Conservation (phyloP, 2,329 filamentous ascomycete genomes). For the Colletotrichum euphorbiae region DNA sequence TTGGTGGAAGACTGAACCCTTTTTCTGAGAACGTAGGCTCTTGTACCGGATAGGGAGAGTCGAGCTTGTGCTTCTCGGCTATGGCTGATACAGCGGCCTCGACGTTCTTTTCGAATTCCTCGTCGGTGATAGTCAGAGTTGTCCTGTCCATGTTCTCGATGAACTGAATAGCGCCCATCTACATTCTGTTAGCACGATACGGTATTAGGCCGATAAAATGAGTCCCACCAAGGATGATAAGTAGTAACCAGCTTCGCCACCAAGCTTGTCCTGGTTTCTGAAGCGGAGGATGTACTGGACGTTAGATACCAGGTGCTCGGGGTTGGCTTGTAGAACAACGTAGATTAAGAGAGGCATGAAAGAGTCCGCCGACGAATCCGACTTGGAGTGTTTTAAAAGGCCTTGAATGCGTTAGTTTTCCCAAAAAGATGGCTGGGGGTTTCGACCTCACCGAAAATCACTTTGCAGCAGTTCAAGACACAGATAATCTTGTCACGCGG, state of each 20-base stretch:
- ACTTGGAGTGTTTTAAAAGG: constrained; percentile 89
- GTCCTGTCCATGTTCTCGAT: constrained; percentile 97
- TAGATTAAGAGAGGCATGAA: constrained; percentile 97
- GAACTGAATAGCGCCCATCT: constrained; percentile 93
- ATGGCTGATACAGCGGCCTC: constrained; percentile 96
- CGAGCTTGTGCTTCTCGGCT: constrained; percentile 82
- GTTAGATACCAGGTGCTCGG: constrained; percentile 95
- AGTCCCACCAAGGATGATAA: constrained; percentile 84
- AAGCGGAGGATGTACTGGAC: constrained; percentile 98
- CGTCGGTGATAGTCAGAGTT: constrained; percentile 90
- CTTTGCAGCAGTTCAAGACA: constrained; percentile 98
- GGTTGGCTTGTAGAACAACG: constrained; percentile 93
- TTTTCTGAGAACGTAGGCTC: constrained; percentile 60
- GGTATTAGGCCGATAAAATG: background rate
- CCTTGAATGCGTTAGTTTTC: constrained; percentile 58
- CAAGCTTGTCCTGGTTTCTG: constrained; percentile 95
- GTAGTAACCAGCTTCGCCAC: constrained; percentile 98
- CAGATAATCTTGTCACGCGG: constrained; percentile 98
- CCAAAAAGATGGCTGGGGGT: background rate
- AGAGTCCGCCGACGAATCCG: constrained; percentile 94
- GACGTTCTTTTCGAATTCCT: constrained; percentile 96
- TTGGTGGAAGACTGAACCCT: constrained; percentile 48
- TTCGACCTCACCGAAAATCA: constrained; percentile 83
- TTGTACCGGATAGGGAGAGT: constrained; percentile 58
- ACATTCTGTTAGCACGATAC: constrained; percentile 34